A percentile compares a stretch with the other conserved stretches of the same genome.
Conservation (phyloP, 208 protist species). For the Phytomonas sp. region DNA sequence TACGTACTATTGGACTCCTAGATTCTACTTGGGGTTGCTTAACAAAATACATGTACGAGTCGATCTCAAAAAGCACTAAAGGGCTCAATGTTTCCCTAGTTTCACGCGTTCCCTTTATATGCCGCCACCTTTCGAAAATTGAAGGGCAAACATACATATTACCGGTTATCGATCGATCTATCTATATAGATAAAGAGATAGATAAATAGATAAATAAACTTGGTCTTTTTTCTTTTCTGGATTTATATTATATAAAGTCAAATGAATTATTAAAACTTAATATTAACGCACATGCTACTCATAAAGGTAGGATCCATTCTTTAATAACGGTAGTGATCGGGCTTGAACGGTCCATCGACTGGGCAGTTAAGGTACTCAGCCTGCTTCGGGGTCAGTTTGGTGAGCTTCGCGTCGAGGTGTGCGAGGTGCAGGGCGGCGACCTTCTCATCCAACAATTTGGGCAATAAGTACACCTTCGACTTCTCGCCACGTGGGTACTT, state of each 20-base stretch:
- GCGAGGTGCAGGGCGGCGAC: slow-evolving; percentile 97
- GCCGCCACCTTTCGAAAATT: not conserved
- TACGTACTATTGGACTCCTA: not conserved
- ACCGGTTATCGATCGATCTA: too few relatives aligned
- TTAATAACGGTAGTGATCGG: slow-evolving; percentile 99
- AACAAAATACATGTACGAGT: not conserved
- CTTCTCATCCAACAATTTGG: slow-evolving; percentile 99
- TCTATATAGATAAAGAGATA: too few relatives aligned
- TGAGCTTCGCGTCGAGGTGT: slow-evolving; percentile 97
- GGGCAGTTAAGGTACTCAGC: slow-evolving; percentile 97
- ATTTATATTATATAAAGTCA: slow-evolving; percentile 5
- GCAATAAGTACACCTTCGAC: slow-evolving; percentile 95
- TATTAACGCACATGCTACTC: too few relatives aligned
- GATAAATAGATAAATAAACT: too few relatives aligned
- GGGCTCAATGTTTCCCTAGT: not conserved
- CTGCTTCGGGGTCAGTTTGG: slow-evolving; percentile 93
- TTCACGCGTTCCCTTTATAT: not conserved
- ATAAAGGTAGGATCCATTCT: not conserved
- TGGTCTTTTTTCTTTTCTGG: slow-evolving; percentile 10
- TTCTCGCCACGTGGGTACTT: slow-evolving; percentile 92
- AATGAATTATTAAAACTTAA: not conserved
- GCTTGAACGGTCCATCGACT: slow-evolving; percentile 97
- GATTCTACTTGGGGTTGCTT: not conserved
- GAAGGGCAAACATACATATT: not conserved
- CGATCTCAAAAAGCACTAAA: not conserved